Evolutionary conservation across 495 filamentous ascomycete species (phyloP).

Genomic region (Rostrohypoxylon terebratum): DNA sequence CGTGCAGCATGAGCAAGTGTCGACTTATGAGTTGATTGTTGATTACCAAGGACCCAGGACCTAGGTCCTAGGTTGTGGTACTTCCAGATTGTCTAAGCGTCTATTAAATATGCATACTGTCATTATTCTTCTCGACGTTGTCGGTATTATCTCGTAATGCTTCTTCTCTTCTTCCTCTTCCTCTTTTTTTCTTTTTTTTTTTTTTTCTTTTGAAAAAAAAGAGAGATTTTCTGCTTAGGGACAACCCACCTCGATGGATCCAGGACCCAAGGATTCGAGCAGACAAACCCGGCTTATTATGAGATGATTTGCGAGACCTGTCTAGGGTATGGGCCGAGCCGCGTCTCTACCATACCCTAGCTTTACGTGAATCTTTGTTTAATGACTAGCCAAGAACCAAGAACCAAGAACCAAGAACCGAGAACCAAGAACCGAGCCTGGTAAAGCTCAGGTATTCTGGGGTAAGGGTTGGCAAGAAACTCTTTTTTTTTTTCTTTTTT

Average conservation of each 20-base stretch:
- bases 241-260: neutral
- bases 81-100: no score
- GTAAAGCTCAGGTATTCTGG: neutral
- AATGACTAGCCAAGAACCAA: neutral
- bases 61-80: no score
- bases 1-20: slow-evolving; percentile 19
- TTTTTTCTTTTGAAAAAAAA: no score
- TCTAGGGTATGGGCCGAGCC: slow-evolving; percentile 5
- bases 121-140: no score
- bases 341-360: slow-evolving; percentile 2
- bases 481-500: neutral
- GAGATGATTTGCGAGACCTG: slow-evolving; percentile 9
- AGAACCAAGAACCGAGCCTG: neutral
- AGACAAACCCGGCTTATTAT: neutral
- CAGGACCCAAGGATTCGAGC: no score
- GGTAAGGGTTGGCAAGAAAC: neutral
- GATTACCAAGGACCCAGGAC: no score
- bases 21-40: neutral
- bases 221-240: neutral
- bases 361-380: neutral
- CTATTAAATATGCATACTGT: no score
- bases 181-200: no score
- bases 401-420: no score
- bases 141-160: neutral
- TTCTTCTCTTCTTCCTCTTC: no score